Evolutionary conservation across 225 moss, liverwort and hornwort genomes (phyloP).

Genomic region (Physcomitrium patens): DNA sequence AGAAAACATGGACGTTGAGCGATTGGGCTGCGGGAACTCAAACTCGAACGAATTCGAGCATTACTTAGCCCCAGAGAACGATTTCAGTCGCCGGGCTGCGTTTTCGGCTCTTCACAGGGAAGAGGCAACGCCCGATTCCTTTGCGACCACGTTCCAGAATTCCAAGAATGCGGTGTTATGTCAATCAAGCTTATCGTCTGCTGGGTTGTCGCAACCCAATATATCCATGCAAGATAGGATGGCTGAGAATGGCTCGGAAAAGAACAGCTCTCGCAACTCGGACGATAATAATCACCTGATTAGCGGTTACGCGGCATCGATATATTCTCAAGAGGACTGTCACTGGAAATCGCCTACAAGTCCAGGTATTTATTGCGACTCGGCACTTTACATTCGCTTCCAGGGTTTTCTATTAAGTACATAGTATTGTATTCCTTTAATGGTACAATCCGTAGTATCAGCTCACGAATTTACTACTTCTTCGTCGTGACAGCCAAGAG

Average conservation of each 20-base stretch:
- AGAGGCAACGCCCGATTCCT: conserved; percentile 36
- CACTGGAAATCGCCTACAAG: conserved; percentile 59
- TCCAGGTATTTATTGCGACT: conserved; percentile 28
- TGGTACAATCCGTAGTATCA: too few relatives aligned
- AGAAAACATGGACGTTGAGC: conserved; percentile 57
- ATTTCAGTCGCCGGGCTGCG: conserved; percentile 39
- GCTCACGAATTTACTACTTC: background rate
- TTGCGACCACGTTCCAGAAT: conserved; percentile 19
- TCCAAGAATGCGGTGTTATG: conserved; percentile 32
- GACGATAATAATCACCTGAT: conserved; percentile 51
- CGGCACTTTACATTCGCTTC: too few relatives aligned
- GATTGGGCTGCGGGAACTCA: conserved; percentile 32
- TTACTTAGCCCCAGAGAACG: conserved; percentile 46
- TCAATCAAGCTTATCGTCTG: conserved; percentile 43
- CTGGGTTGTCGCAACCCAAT: conserved; percentile 31
- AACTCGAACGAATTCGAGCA: conserved; percentile 45
- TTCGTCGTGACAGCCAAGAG: conserved; percentile 33
- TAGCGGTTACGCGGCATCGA: conserved; percentile 48
- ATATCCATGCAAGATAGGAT: conserved; percentile 37
- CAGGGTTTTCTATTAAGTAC: too few relatives aligned
- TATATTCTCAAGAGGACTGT: conserved; percentile 58
- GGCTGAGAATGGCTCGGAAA: conserved; percentile 44
- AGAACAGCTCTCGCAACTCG: conserved; percentile 50
- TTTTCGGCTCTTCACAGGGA: conserved; percentile 41
- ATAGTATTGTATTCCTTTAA: too few relatives aligned